These are phyloP conservation scores for Sclerotinia sclerotiorum DNA, from an alignment of 2,329 filamentous ascomycete genomes.

Conservation along the genomic window DNA sequence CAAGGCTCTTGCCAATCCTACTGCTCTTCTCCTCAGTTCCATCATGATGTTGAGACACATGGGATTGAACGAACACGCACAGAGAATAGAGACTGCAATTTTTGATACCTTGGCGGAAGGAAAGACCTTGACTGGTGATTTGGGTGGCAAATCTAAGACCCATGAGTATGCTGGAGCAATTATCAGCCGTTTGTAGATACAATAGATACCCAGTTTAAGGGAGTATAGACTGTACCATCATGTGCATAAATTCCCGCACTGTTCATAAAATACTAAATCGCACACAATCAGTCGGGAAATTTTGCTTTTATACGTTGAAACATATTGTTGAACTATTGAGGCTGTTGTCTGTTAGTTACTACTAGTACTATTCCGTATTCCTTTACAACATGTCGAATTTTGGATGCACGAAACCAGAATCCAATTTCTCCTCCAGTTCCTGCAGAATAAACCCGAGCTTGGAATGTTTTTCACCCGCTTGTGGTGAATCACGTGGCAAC, in stretches of 20 bases:
- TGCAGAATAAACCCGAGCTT: background rate
- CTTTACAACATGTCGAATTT: background rate
- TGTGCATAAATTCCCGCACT: conserved; percentile 14
- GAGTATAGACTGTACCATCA: conserved; percentile 40
- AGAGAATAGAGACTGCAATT: conserved; percentile 88
- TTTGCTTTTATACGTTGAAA: background rate
- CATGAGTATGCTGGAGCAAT: conserved; percentile 91
- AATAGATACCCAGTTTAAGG: conserved; percentile 33
- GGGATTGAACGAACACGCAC: conserved; percentile 80
- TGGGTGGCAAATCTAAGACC: conserved; percentile 95
- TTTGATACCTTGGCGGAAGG: conserved; percentile 95
- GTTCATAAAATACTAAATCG: conserved; percentile 30
- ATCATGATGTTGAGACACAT: conserved; percentile 99
- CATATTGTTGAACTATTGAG: background rate
- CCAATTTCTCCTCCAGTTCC: background rate
- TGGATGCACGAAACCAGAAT: background rate
- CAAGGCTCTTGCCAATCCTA: conserved; percentile 95
- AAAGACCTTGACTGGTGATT: conserved; percentile 92
- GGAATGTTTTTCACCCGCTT: background rate
- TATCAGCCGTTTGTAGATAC: conserved; percentile 54
- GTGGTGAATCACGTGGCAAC: conserved; percentile 7
- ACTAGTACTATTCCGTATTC: background rate
- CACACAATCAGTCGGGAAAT: conserved; percentile 25
- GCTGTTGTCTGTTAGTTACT: background rate
- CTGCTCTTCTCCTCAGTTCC: conserved; percentile 88